Percentiles rank a stretch among this genome's conserved stretches.
Evolutionary conservation across 1,284 basidiomycete genomes (phyloP).

Genomic region (Pseudozyma tsukubaensis): DNA sequence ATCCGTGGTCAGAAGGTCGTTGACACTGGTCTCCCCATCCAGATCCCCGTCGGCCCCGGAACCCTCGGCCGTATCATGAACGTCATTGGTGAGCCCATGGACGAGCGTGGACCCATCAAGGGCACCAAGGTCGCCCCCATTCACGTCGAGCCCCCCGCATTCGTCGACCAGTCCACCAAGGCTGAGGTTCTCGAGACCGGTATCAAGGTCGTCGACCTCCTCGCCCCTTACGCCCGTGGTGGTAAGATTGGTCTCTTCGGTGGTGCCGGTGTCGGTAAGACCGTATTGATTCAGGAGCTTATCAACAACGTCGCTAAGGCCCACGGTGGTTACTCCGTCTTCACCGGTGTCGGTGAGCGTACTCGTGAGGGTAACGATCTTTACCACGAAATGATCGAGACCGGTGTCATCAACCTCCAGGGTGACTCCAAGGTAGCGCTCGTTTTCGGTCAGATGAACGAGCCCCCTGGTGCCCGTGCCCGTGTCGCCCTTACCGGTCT

Average conservation of each 20-base stretch:
- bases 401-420: slow-evolving; percentile 95
- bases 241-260: slow-evolving; percentile 99
- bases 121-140: slow-evolving; percentile 84
- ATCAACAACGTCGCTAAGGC: slow-evolving; percentile 99
- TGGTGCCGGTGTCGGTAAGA: slow-evolving; percentile 99
- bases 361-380: slow-evolving; percentile 99
- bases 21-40: slow-evolving; percentile 95
- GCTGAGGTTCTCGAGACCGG: slow-evolving; percentile 98
- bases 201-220: slow-evolving; percentile 99
- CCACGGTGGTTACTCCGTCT: slow-evolving; percentile 99
- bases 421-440: slow-evolving; percentile 99
- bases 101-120: slow-evolving; percentile 98
- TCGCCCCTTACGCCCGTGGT: slow-evolving; percentile 99
- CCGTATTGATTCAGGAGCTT: slow-evolving; percentile 97
- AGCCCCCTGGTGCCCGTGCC: slow-evolving; percentile 99
- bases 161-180: slow-evolving; percentile 97
- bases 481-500: slow-evolving; percentile 99
- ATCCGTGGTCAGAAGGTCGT: slow-evolving; percentile 97
- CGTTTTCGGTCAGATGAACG: slow-evolving; percentile 99
- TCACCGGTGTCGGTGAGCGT: slow-evolving; percentile 99
- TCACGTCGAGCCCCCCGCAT: slow-evolving; percentile 94
- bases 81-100: slow-evolving; percentile 99
- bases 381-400: slow-evolving; percentile 99
- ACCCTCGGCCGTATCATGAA: slow-evolving; percentile 99
- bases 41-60: slow-evolving; percentile 91